Conservation (phyloP, 106 monocot species). For the Apostasia ramifera region DNA sequence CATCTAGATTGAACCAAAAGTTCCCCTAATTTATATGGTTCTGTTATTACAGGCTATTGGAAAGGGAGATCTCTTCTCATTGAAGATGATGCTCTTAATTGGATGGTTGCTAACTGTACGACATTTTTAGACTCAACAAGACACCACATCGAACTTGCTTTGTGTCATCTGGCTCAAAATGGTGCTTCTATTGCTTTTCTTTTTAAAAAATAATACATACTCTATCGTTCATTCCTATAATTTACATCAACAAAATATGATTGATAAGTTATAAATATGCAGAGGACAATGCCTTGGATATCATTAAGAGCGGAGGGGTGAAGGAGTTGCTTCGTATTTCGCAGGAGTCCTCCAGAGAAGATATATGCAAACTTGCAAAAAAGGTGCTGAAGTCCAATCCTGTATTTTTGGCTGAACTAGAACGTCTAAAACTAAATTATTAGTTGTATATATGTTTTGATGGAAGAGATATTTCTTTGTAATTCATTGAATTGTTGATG, state of each 20-base stretch:
- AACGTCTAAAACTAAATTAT: background rate
- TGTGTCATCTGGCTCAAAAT: constrained; percentile 91
- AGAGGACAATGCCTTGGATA: constrained; percentile 46
- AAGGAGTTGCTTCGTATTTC: constrained; percentile 51
- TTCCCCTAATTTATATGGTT: too few species aligned
- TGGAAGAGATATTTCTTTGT: too few species aligned
- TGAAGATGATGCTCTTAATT: constrained; percentile 55
- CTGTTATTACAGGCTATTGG: constrained; percentile 38
- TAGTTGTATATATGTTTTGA: background rate
- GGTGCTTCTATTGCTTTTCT: constrained; percentile 22
- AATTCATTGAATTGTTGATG: too few species aligned
- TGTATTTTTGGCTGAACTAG: constrained; percentile 16
- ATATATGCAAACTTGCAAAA: constrained; percentile 55
- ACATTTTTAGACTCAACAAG: constrained; percentile 38
- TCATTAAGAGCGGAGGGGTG: constrained; percentile 45
- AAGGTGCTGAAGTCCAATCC: constrained; percentile 57
- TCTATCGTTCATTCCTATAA: too few species aligned
- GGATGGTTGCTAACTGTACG: constrained; percentile 49
- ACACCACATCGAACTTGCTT: constrained; percentile 73
- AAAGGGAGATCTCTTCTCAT: constrained; percentile 77
- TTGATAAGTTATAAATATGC: background rate
- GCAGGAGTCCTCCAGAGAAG: constrained; percentile 61
- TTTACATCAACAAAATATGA: background rate
- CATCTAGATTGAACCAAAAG: too few species aligned
- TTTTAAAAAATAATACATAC: background rate